Evolutionary conservation across 176 grass and related monocot genomes (phyloP).

Genomic region (barley (Hordeum vulgare)): MorexV3_pseudomolecules_assembly NC_058519.1:618016361-618016860

Average conservation of each 20-base stretch:
- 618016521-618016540: conserved; percentile 3
- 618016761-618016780: neutral
- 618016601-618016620: neutral
- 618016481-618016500: conserved; percentile 79
- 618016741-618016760: neutral
- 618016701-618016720: neutral
- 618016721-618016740: neutral
- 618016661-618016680: neutral
- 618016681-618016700: neutral
- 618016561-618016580: neutral
- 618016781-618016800: neutral
- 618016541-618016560: neutral
- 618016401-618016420: conserved; percentile 81
- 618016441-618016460: conserved; percentile 47
- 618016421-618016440: conserved; percentile 26
- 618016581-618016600: neutral
- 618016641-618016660: neutral
- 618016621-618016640: neutral
- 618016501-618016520: conserved; percentile 47
- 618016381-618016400: conserved; percentile 93
- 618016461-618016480: conserved; percentile 75
- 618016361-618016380: conserved; percentile 60
- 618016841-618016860: too few species aligned
- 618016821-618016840: neutral
- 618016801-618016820: neutral